Percentiles rank a stretch among this genome's conserved stretches.
Conservation (phyloP, 805 yeast genomes). For the Nakazawaea pomicola region DNA sequence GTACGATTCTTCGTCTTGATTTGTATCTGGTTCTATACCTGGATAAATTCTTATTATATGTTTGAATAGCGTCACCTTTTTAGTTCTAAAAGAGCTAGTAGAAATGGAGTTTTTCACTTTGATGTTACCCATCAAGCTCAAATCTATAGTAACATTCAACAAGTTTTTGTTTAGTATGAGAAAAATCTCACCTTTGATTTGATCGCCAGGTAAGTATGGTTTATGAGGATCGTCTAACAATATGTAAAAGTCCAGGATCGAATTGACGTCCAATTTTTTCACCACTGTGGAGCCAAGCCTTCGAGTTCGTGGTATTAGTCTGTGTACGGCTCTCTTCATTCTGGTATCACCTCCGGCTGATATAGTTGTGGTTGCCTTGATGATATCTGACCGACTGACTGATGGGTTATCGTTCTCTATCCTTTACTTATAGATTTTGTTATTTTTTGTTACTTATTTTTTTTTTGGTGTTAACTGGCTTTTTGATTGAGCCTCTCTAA, state of each 20-base stretch:
- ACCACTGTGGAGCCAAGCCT: constrained; percentile 8
- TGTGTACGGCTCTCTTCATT: constrained; percentile 13
- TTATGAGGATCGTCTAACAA: constrained; percentile 70
- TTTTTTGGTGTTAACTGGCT: too few species aligned
- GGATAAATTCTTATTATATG: constrained; percentile 61
- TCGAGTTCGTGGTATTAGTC: constrained; percentile 9
- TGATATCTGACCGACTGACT: too few species aligned
- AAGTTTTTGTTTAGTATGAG: constrained; percentile 52
- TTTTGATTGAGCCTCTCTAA: too few species aligned
- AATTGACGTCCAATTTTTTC: constrained; percentile 30
- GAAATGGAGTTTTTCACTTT: constrained; percentile 46
- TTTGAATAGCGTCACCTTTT: constrained; percentile 48
- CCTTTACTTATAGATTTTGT: too few species aligned
- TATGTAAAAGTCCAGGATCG: constrained; percentile 63
- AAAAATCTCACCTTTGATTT: constrained; percentile 58
- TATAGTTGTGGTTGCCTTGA: too few species aligned
- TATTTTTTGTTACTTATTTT: too few species aligned
- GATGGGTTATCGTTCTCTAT: too few species aligned
- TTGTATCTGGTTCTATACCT: constrained; percentile 9
- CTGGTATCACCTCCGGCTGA: too few species aligned
- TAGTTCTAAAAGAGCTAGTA: constrained; percentile 47
- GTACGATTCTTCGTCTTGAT: constrained; percentile 17
- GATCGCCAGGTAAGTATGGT: constrained; percentile 77
- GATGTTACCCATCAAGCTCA: constrained; percentile 53
- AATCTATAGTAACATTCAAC: constrained; percentile 45